phyloP scores from a whole-genome alignment of 768 basidiomycete genomes.

The Amanita molliuscula region DNA sequence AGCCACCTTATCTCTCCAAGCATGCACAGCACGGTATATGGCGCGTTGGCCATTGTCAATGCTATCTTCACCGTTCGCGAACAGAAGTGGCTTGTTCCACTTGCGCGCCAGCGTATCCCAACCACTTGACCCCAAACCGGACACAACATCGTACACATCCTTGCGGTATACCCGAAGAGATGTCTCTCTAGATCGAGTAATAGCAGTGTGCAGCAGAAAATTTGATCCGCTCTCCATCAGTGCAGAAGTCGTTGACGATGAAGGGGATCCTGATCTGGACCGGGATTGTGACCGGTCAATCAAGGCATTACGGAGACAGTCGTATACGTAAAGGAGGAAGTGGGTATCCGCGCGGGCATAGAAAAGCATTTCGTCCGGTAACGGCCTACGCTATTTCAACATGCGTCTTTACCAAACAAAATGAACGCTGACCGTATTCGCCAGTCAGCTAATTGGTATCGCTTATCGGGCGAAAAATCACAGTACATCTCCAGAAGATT shows the following conservation, averaged over 20 bases:
- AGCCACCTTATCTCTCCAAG: constrained; percentile 74
- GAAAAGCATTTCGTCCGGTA: constrained; percentile 79
- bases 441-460: constrained; percentile 97
- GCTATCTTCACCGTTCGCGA: constrained; percentile 24
- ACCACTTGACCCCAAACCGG: constrained; percentile 57
- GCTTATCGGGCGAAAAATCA: constrained; percentile 85
- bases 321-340: constrained; percentile 88
- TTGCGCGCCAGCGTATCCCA: constrained; percentile 74
- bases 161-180: constrained; percentile 60
- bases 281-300: constrained; percentile 52
- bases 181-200: constrained; percentile 69
- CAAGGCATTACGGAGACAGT: constrained; percentile 80
- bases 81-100: constrained; percentile 64
- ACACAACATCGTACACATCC: constrained; percentile 58
- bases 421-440: constrained; percentile 57
- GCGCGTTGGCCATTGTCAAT: constrained; percentile 36
- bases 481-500: constrained; percentile 82
- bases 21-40: constrained; percentile 65
- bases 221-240: constrained; percentile 18
- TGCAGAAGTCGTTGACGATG: constrained; percentile 16
- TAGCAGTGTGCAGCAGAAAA: constrained; percentile 46
- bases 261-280: constrained; percentile 29
- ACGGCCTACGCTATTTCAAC: constrained; percentile 35
- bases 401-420: not conserved
- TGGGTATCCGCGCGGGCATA: constrained; percentile 98